Conservation (phyloP, 2,329 filamentous ascomycete genomes). For the Paecilomyces sp. region DNA sequence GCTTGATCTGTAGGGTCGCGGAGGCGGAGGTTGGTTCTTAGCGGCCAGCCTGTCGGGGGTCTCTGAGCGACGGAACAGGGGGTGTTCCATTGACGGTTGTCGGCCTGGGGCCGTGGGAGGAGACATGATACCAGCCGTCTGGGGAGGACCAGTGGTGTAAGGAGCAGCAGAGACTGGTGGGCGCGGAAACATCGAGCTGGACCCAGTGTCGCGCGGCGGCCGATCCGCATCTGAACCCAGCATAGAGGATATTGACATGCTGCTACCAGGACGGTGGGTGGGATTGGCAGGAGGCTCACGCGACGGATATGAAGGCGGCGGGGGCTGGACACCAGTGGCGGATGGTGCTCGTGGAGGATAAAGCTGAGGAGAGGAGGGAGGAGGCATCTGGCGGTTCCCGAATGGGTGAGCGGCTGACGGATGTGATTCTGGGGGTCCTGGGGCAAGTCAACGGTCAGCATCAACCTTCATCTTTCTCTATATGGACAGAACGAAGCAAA, state of each 20-base stretch:
- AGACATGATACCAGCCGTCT: constrained; percentile 34
- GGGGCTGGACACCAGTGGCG: constrained; percentile 30
- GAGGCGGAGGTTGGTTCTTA: constrained; percentile 30
- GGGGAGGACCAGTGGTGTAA: constrained; percentile 24
- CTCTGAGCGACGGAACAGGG: constrained; percentile 58
- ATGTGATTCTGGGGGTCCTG: constrained; percentile 22
- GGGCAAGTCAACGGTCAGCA: constrained; percentile 3
- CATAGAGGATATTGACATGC: constrained; percentile 70
- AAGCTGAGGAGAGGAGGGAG: constrained; percentile 44
- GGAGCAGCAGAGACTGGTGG: constrained; percentile 27
- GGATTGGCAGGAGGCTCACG: constrained; percentile 51
- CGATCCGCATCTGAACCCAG: constrained; percentile 50
- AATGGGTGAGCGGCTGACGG: constrained; percentile 26
- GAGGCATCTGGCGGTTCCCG: constrained; percentile 41
- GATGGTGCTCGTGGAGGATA: constrained; percentile 36
- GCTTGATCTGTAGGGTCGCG: constrained; percentile 29
- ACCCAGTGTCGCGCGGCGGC: constrained; percentile 38
- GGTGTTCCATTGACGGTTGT: constrained; percentile 51
- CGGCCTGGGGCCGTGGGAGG: constrained; percentile 34
- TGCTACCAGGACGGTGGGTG: constrained; percentile 51
- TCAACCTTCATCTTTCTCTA: background rate
- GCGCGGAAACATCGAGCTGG: constrained; percentile 42
- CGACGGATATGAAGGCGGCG: constrained; percentile 33
- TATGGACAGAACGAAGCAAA: background rate
- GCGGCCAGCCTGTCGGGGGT: constrained; percentile 63